Conservation (phyloP, 2,329 filamentous ascomycete genomes). For the Coleophoma crateriformis region DNA sequence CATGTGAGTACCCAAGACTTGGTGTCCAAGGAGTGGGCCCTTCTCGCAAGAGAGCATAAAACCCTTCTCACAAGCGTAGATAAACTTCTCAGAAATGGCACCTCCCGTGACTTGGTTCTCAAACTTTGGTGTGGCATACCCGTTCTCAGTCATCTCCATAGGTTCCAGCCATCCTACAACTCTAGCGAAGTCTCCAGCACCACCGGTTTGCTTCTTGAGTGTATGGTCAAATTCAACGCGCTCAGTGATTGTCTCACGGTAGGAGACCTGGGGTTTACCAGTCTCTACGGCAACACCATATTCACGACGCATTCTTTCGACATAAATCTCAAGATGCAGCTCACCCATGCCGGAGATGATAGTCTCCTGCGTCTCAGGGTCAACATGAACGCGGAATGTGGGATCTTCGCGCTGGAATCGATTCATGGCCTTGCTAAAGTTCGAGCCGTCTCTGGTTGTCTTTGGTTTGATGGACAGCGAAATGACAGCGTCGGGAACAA, state of each 20-base stretch:
- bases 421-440: constrained; percentile 98
- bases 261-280: constrained; percentile 95
- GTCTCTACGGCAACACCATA: constrained; percentile 95
- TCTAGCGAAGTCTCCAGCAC: constrained; percentile 90
- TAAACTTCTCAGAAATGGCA: constrained; percentile 89
- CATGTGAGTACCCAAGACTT: constrained; percentile 85
- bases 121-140: constrained; percentile 71
- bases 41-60: constrained; percentile 79
- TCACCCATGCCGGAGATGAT: constrained; percentile 99
- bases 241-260: constrained; percentile 85
- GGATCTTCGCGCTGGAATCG: constrained; percentile 98
- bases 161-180: constrained; percentile 92
- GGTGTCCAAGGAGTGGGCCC: constrained; percentile 88
- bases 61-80: constrained; percentile 91
- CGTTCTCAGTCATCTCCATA: constrained; percentile 37
- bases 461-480: constrained; percentile 97
- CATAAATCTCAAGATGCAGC: constrained; percentile 92
- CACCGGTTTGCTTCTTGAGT: constrained; percentile 91
- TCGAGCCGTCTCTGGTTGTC: constrained; percentile 81
- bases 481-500: constrained; percentile 95
- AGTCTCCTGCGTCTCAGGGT: constrained; percentile 88
- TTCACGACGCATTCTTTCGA: constrained; percentile 93
- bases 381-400: constrained; percentile 92
- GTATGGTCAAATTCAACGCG: constrained; percentile 85
- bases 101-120: constrained; percentile 85